Base-by-base conservation (phyloP, 192 early-diverging fungal genomes). In the Coemansia sp. region DNA sequence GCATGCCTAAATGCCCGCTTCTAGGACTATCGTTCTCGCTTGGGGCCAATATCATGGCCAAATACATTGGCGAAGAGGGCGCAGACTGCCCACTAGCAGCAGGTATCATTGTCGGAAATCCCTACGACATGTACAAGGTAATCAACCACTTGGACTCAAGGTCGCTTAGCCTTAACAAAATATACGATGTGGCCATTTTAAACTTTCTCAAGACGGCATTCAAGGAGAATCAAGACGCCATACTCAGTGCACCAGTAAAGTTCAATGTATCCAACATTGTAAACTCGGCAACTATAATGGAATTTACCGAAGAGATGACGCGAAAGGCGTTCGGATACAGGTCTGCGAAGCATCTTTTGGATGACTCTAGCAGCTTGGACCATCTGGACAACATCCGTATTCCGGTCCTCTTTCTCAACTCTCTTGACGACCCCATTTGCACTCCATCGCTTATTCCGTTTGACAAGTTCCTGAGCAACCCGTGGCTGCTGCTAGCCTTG, bases 41-140 rank as follows among this genome's bases (percentile, higher is more conserved):
- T 34, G 97, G 97, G 3, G 88, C 95, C 24, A 99, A 99, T 72
- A 92, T 99, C 40, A 75, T 99, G 68, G 87, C 91, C 59, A 99
- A 97, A 84, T 93, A 90, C 63, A 87, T 95, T 46, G 94, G 93
- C 34, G 92, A 96, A 67, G 91, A 90, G 62, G 89, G 90, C 17
- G 85, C 86, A 17, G 78, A 85, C 11, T 94, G 90, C 53, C 90
- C 89, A 21, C 85, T 99, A 36, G 65, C 86, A 19, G 94, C 88
- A 6, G 90, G 86, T 17, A 87, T 93, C 33, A 88, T 91, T 2
- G 88, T 99, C 17, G 91, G 87, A 31, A 96, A 95, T 66, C 97
- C 95, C 14, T 95, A 87, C 74, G 93, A 96, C 73, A 86, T 97
- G 57, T 73, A 93, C 68, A 73, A 67, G 72, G 87, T 70, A 13